Evolutionary conservation across 2,329 filamentous ascomycete genomes (phyloP).

Genomic region (Pseudofabraea citricarpa): DNA sequence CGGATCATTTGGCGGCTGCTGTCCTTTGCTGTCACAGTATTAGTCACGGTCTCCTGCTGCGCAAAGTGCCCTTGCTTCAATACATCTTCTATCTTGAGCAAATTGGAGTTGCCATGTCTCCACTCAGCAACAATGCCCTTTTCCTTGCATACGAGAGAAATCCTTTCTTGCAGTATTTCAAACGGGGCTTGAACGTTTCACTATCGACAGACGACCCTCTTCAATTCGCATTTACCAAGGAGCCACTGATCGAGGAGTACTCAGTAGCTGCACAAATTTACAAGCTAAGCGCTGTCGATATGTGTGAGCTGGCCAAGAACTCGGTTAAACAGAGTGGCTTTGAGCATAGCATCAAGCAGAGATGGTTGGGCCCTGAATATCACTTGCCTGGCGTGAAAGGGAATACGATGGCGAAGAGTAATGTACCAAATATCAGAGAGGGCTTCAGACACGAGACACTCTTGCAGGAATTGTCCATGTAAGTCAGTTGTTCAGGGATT

Average conservation of each 20-base stretch:
- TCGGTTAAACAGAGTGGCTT: conserved; percentile 94
- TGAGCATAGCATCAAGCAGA: conserved; percentile 80
- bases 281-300: conserved; percentile 93
- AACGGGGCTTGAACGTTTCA: conserved; percentile 89
- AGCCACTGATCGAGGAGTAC: conserved; percentile 96
- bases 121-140: conserved; percentile 92
- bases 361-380: conserved; percentile 83
- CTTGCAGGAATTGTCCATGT: conserved; percentile 80
- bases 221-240: conserved; percentile 97
- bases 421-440: conserved; percentile 88
- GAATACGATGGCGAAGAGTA: conserved; percentile 93
- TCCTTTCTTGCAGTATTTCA: conserved; percentile 93
- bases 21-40: conserved; percentile 94
- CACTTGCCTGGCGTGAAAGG: conserved; percentile 73
- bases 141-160: conserved; percentile 97
- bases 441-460: conserved; percentile 86
- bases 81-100: conserved; percentile 98
- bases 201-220: conserved; percentile 94
- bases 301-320: conserved; percentile 97
- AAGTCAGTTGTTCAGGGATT: conserved; percentile 29
- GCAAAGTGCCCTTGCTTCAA: conserved; percentile 91
- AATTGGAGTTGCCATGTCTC: conserved; percentile 99
- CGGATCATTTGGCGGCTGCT: conserved; percentile 89
- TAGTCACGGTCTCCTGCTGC: conserved; percentile 85
- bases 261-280: conserved; percentile 98